These are phyloP conservation scores for Tubosaeta sp. DNA, from an alignment of 768 basidiomycete species.

Conservation along the genomic window DNA sequence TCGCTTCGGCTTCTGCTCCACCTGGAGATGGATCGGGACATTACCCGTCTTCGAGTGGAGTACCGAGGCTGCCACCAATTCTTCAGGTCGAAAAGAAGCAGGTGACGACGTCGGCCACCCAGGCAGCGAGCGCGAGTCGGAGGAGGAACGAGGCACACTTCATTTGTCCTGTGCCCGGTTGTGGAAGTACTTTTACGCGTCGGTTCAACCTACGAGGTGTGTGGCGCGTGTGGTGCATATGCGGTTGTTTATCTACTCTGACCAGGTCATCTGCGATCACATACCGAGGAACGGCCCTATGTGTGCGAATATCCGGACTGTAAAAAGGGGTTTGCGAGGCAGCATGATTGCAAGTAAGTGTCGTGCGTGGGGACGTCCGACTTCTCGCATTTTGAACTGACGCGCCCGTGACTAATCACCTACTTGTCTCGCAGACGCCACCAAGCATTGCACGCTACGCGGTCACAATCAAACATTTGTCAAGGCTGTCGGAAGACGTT, in stretches of 20 bases:
- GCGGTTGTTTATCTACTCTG: conserved; percentile 7
- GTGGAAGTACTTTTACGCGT: conserved; percentile 95
- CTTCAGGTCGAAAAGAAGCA: conserved; percentile 91
- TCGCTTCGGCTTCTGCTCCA: conserved; percentile 28
- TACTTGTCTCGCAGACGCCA: conserved; percentile 56
- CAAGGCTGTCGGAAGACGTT: conserved; percentile 94
- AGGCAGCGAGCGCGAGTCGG: conserved; percentile 85
- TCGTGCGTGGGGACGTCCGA: too few relatives aligned
- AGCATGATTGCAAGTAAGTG: conserved; percentile 95
- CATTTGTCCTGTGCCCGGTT: conserved; percentile 90
- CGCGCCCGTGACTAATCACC: conserved; percentile 5
- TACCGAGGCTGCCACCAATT: conserved; percentile 73
- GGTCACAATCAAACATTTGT: conserved; percentile 81
- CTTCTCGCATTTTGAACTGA: not conserved
- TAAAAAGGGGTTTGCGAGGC: conserved; percentile 90
- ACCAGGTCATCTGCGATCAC: conserved; percentile 86
- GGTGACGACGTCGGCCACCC: conserved; percentile 92
- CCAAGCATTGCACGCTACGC: conserved; percentile 82
- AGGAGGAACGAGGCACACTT: conserved; percentile 90
- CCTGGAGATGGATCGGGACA: conserved; percentile 23
- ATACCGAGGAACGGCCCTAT: conserved; percentile 94
- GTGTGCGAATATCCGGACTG: conserved; percentile 93
- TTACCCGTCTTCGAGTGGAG: conserved; percentile 28
- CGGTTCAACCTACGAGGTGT: conserved; percentile 83
- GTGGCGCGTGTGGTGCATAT: conserved; percentile 8